Percentiles rank a stretch among this genome's conserved stretches.
These are phyloP conservation scores for Magnaporthiopsis rhizophila DNA, from an alignment of 2,329 filamentous ascomycete genomes.

Conservation along the genomic window DNA sequence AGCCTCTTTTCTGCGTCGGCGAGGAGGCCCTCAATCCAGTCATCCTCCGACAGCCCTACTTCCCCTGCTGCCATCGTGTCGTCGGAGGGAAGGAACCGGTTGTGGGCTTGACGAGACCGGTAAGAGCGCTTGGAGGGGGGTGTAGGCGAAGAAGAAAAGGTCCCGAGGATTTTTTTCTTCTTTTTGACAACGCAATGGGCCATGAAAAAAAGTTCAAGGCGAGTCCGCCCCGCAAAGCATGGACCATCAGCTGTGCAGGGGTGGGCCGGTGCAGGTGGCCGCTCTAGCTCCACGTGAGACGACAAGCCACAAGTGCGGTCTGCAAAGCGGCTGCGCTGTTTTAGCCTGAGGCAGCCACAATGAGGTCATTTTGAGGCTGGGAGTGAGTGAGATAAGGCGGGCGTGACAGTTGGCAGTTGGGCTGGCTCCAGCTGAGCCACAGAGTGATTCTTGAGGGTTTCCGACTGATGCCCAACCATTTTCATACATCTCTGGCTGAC, in stretches of 20 bases:
- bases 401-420: conserved; percentile 13
- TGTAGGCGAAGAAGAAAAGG: background rate
- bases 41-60: conserved; percentile 23
- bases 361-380: conserved; percentile 8
- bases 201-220: conserved; percentile 3
- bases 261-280: too few relatives aligned
- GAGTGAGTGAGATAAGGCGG: too few relatives aligned
- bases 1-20: conserved; percentile 30
- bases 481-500: conserved; percentile 20
- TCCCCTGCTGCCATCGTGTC: conserved; percentile 17
- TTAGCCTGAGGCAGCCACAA: conserved; percentile 10
- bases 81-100: too few relatives aligned
- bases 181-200: too few relatives aligned
- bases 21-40: conserved; percentile 28
- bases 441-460: conserved; percentile 2
- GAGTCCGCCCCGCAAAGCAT: background rate
- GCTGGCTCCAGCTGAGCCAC: conserved; percentile 9
- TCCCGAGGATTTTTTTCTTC: background rate
- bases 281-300: too few relatives aligned
- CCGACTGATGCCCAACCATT: conserved; percentile 25
- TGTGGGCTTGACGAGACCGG: background rate
- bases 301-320: too few relatives aligned
- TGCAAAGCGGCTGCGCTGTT: too few relatives aligned
- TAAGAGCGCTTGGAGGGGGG: too few relatives aligned
- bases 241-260: too few relatives aligned